Evolutionary conservation across 495 filamentous ascomycete genomes (phyloP), one percentile per base, ranked within the genome.

Genomic region (Rostrohypoxylon terebratum): DNA sequence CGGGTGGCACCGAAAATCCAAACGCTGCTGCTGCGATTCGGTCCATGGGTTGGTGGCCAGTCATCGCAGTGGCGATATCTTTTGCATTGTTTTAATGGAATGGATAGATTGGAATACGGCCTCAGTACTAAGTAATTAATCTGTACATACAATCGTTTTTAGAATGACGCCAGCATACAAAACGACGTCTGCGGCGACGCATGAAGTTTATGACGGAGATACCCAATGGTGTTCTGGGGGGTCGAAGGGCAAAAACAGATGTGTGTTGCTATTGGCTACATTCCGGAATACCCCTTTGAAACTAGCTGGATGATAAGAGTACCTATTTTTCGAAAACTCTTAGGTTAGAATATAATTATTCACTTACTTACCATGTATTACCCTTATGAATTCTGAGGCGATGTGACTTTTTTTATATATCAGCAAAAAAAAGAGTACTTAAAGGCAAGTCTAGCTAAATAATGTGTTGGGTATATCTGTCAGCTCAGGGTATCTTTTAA

Each of bases 41-140:
- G 54, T 76, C 82, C 8, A 82, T 81, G 28, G 91, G 90, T 25
- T 91, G 88, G 78, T 92, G 88, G 88, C 83, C 83, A 7, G 75
- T 80, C 0, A 77, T 87, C 23, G 87, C 89, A 54, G 85, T 86
- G 28, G 87, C 84, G 34, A 63, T 88, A 6, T 87, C 89, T 18
- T 80, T 78, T 13, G 74, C 68, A 74, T 58, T 79, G 76, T 48
- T 82, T 34, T 66, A 44, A 38, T 70, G 53, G 62, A 23, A 13
- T 3, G 20, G 2, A 10, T 11, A 3, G 21, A 23, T 38, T 10
- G 6, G 6, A 33, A 61, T 54, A 36, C 3, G 48, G 36, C 2
- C 21, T 45, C 59, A 36, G 36, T 55, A 5, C 45, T 31, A 25
- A 53, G 42, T 53, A 4, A 31, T 60, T 25, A 8, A 38, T 60